Base-by-base conservation (phyloP, 2,329 filamentous ascomycete genomes). In the Aspergillus niger region DNA sequence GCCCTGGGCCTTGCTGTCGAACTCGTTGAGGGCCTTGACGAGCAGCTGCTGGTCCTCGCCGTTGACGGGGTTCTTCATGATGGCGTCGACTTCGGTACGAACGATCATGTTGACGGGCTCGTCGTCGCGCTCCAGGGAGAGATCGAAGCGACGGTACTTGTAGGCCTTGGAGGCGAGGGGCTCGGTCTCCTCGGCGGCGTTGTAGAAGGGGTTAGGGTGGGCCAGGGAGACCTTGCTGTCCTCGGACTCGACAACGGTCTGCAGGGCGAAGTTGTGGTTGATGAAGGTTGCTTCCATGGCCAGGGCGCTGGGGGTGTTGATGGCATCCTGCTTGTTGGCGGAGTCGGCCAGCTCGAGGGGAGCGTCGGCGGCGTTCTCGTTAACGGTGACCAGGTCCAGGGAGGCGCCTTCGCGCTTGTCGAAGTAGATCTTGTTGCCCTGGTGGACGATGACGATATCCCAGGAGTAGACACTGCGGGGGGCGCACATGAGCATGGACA, bases 401-500 rank as follows among this genome's bases (percentile, higher is more conserved):
- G 90, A 91, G 61, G 93, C 92, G 72, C 93, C 94, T 63, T 97
- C 93, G 67, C 95, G 91, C 88, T 99, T 99, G 85, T 99, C 95
- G 67, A 99, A 88, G 87, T 92, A 99, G 79, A 99, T 88, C 86
- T 97, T 97, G 87, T 93, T 91, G 77, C 91, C 92, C 77, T 96
- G 92, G 78, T 91, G 89, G 65, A 92, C 84, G 73, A 99, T 96
- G 75, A 99, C 90, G 71, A 99, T 89, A 79, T 99, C 95, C 95
- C 95, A 99, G 47, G 93, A 93, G 83, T 98, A 98, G 65, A 99
- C 91, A 60, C 92, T 97, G 72, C 96, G 91, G 61, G 95, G 91
- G 55, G 95, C 89, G 81, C 95, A 99, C 95, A 99, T 99, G 72
- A 99, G 89, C 92, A 97, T 98, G 67, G 94, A 98, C 62, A 99